phyloP scores from a whole-genome alignment of 768 basidiomycete genomes.

The Naganishia kalamii region DNA sequence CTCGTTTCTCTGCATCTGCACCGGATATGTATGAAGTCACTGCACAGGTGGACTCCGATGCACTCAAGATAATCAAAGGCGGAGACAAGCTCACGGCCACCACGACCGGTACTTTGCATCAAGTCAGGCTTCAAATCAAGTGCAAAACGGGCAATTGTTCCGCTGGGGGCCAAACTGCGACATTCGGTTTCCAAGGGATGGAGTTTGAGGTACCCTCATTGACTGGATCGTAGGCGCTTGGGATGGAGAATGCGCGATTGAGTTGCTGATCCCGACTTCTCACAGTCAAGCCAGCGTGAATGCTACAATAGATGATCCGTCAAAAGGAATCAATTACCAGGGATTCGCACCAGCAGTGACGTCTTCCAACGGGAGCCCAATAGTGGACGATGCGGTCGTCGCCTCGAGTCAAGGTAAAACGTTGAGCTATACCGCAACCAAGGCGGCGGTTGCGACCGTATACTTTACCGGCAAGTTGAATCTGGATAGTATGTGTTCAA shows the following conservation, averaged over 20 bases:
- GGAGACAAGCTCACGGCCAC: not conserved
- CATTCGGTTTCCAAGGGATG: constrained; percentile 1
- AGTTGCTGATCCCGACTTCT: not conserved
- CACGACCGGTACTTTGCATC: not conserved
- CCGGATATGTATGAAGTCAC: not conserved
- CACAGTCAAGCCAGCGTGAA: not conserved
- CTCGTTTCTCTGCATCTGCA: not conserved
- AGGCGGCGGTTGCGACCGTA: constrained; percentile 6
- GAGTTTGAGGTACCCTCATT: not conserved
- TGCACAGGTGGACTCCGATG: constrained; percentile 1
- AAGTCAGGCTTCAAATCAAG: not conserved
- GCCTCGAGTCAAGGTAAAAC: not conserved
- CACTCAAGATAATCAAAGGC: not conserved
- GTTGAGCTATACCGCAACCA: constrained; percentile 13
- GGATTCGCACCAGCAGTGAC: constrained; percentile 3
- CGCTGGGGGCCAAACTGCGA: not conserved
- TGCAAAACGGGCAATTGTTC: not conserved
- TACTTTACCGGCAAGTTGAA: constrained; percentile 12
- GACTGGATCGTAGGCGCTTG: not conserved
- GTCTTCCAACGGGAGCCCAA: not conserved
- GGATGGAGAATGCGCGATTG: not conserved
- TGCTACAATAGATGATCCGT: constrained; percentile 16
- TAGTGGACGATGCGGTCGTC: constrained; percentile 1
- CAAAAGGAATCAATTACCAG: constrained; percentile 12
- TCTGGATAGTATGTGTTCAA: too few relatives aligned